Evolutionary conservation across 2,329 filamentous ascomycete genomes (phyloP), one percentile per base, ranked within the genome.

Genomic region (Thyridium curvatum): DNA sequence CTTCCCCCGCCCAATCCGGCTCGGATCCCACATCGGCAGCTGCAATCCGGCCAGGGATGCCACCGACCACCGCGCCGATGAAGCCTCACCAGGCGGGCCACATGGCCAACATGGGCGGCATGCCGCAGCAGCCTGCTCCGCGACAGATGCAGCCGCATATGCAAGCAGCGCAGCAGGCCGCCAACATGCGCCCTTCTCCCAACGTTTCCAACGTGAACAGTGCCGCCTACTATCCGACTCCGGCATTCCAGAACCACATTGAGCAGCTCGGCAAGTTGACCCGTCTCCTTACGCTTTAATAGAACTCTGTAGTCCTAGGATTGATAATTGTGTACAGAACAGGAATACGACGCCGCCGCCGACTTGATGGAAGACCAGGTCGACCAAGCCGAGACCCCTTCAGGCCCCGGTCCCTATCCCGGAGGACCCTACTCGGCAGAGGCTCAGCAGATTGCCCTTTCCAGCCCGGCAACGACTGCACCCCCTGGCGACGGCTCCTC

Each of bases 301-400:
- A 69, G 72, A 75, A 67, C 71, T 77, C 60, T 79, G 73, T 74
- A 72, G 72, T 80, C 72, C 74, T 79, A 80, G 72, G 21, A 68
- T 74, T 83, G 69, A 85, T 76, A 10, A 72, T 59, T 66, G 62
- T 79, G 55, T 74, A 71, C 70, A 96, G 91, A 97, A 70, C 89
- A 94, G 74, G 91, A 97, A 71, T 97, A 96, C 67, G 90, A 96
- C 61, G 84, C 87, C 40, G 86, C 88, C 66, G 79, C 78, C 60
- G 88, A 91, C 54, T 86, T 94, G 74, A 80, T 94, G 61, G 90
- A 96, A 54, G 86, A 94, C 44, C 69, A 81, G 49, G 82, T 86
- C 42, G 52, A 77, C 81, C 43, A 48, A 12, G 52, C 58, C 48
- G 82, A 88, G 44, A 79, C 80, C 10, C 75, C 83, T 3, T 65